Evolutionary conservation across 495 filamentous ascomycete genomes (phyloP).

Genomic region (Annulohypoxylon bovei): DNA sequence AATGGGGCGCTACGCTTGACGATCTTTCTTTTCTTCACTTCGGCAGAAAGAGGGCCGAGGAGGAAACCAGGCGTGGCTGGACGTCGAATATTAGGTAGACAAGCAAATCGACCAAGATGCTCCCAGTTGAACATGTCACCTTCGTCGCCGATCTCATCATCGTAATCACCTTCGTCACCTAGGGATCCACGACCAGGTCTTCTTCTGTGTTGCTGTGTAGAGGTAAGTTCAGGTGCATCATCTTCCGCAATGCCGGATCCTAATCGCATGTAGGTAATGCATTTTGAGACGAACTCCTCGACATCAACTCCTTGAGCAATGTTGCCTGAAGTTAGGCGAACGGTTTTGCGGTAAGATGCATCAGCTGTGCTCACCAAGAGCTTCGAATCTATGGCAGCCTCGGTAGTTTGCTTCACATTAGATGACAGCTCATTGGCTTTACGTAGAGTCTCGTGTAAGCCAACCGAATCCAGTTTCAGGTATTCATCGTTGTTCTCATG

Average conservation of each 20-base stretch:
- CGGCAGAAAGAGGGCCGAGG: conserved; percentile 86
- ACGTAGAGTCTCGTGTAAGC: conserved; percentile 68
- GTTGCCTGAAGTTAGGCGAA: conserved; percentile 75
- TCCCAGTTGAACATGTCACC: conserved; percentile 91
- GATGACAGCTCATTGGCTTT: conserved; percentile 71
- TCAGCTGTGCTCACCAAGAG: conserved; percentile 83
- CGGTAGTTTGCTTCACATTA: conserved; percentile 87
- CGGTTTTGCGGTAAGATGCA: conserved; percentile 75
- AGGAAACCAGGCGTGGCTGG: conserved; percentile 86
- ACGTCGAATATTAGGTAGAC: conserved; percentile 74
- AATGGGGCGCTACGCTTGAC: conserved; percentile 72
- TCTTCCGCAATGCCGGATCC: conserved; percentile 59
- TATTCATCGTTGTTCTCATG: conserved; percentile 77
- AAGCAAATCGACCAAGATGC: conserved; percentile 78
- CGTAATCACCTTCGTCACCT: conserved; percentile 53
- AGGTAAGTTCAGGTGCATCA: conserved; percentile 53
- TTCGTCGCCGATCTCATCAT: conserved; percentile 70
- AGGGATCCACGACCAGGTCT: conserved; percentile 40
- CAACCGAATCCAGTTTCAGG: conserved; percentile 66
- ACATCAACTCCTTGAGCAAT: conserved; percentile 79
- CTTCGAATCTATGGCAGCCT: conserved; percentile 90
- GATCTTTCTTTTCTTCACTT: conserved; percentile 77
- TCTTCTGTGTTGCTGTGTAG: conserved; percentile 58
- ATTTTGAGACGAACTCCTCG: conserved; percentile 93
- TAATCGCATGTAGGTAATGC: conserved; percentile 84